Conservation (phyloP, 1,284 basidiomycete genomes). For the Pseudozyma sp. region DNA sequence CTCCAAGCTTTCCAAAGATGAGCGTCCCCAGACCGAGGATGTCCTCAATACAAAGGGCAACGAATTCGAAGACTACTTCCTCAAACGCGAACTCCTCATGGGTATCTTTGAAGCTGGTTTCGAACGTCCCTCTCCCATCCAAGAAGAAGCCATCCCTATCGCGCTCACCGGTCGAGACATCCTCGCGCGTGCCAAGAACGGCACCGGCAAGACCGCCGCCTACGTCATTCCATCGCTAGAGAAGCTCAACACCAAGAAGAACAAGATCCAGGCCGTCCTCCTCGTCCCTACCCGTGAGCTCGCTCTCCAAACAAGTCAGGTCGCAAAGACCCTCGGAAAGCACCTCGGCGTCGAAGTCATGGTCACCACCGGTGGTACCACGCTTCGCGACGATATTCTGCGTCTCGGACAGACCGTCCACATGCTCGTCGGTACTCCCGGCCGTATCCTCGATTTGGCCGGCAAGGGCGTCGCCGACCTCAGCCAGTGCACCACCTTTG, state of each 20-base stretch:
- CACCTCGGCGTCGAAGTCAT: conserved; percentile 96
- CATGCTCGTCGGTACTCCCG: conserved; percentile 95
- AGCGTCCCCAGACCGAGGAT: conserved; percentile 68
- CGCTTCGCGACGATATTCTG: conserved; percentile 96
- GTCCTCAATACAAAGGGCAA: conserved; percentile 68
- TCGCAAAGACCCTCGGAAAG: conserved; percentile 95
- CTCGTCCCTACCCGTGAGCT: conserved; percentile 68
- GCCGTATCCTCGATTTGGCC: conserved; percentile 92
- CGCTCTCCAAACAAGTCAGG: conserved; percentile 84
- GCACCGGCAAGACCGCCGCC: conserved; percentile 84
- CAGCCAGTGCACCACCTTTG: conserved; percentile 89
- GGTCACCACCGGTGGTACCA: conserved; percentile 99
- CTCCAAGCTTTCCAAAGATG: conserved; percentile 55
- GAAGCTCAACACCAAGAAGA: conserved; percentile 85
- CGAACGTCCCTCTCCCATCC: conserved; percentile 95
- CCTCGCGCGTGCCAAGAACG: conserved; percentile 77
- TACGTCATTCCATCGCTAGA: conserved; percentile 97
- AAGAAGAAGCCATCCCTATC: conserved; percentile 82
- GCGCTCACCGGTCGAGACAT: conserved; percentile 76
- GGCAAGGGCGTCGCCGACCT: conserved; percentile 94
- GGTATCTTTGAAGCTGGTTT: conserved; percentile 73
- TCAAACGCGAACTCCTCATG: conserved; percentile 69
- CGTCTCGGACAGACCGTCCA: conserved; percentile 86
- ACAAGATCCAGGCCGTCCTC: conserved; percentile 83
- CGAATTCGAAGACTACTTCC: conserved; percentile 68